Evolutionary conservation across 495 filamentous ascomycete species (phyloP).

Genomic region (Tuber umbilicatum): DNA sequence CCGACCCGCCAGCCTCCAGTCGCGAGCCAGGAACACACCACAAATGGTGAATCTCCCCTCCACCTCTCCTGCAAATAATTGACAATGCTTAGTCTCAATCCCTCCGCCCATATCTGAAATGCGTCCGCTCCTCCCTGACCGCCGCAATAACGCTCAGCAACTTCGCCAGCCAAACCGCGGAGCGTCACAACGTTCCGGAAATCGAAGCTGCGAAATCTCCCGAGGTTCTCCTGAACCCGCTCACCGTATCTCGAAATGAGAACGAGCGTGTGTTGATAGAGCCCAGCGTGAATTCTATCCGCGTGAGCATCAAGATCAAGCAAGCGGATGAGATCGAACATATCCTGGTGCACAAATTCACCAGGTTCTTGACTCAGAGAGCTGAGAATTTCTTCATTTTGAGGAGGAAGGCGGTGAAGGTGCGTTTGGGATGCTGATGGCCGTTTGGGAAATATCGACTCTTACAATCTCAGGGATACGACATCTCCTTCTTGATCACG

Average conservation of each 20-base stretch:
- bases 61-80: constrained; percentile 4
- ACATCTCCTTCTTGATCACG: constrained; percentile 97
- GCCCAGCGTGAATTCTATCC: constrained; percentile 88
- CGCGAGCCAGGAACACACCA: background rate
- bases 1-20: background rate
- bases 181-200: constrained; percentile 96
- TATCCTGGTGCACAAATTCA: constrained; percentile 96
- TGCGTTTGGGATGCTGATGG: constrained; percentile 42
- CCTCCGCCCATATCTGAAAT: constrained; percentile 92
- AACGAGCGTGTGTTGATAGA: constrained; percentile 92
- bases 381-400: constrained; percentile 98
- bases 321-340: constrained; percentile 98
- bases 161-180: constrained; percentile 92
- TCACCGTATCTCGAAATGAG: constrained; percentile 84
- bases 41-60: constrained; percentile 14
- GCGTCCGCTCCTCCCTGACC: constrained; percentile 86
- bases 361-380: constrained; percentile 87
- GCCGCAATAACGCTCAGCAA: constrained; percentile 92
- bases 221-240: constrained; percentile 87
- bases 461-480: constrained; percentile 64
- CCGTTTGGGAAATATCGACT: constrained; percentile 20
- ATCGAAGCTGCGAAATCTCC: constrained; percentile 88
- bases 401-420: constrained; percentile 89
- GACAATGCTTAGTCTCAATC: constrained; percentile 72
- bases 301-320: constrained; percentile 96